A percentile compares a stretch with the other conserved stretches of the same genome.
Conservation (phyloP, 2,329 filamentous ascomycete genomes). For the Hypomyces perniciosus region DNA sequence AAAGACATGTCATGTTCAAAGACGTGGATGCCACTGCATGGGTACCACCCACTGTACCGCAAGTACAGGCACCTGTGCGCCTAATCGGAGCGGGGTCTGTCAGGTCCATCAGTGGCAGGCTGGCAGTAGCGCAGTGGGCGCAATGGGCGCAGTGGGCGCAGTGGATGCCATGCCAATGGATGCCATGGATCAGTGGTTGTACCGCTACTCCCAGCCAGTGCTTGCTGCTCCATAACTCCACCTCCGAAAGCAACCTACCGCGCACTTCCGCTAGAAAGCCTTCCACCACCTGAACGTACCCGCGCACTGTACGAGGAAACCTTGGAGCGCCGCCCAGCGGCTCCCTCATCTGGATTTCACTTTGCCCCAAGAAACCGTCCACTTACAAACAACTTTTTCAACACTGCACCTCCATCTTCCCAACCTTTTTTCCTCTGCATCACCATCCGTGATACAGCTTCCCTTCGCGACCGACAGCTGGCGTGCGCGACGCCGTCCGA, state of each 20-base stretch:
- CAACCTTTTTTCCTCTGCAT: constrained; percentile 2
- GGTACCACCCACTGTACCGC: neutral
- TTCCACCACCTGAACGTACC: neutral
- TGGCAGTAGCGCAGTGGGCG: too few relatives aligned
- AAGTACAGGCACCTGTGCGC: neutral
- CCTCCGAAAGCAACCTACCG: neutral
- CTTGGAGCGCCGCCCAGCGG: constrained; percentile 5
- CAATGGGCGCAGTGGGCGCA: too few relatives aligned
- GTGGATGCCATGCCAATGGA: too few relatives aligned
- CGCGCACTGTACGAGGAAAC: neutral
- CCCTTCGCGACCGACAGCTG: constrained; percentile 7
- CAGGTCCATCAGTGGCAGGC: neutral
- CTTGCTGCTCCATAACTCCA: neutral
- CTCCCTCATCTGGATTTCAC: constrained; percentile 6
- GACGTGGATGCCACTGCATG: too few relatives aligned
- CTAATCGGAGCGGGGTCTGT: neutral
- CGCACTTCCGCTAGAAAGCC: neutral
- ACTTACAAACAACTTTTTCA: constrained; percentile 8
- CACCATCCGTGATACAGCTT: neutral
- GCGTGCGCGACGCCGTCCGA: constrained; percentile 13
- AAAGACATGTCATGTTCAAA: too few relatives aligned
- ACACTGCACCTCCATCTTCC: constrained; percentile 3
- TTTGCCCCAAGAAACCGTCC: constrained; percentile 11
- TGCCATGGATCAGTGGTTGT: too few relatives aligned
- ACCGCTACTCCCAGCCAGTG: neutral